Base-by-base conservation (phyloP, 2,329 filamentous ascomycete genomes). In the Aspergillus viridinutans region DNA sequence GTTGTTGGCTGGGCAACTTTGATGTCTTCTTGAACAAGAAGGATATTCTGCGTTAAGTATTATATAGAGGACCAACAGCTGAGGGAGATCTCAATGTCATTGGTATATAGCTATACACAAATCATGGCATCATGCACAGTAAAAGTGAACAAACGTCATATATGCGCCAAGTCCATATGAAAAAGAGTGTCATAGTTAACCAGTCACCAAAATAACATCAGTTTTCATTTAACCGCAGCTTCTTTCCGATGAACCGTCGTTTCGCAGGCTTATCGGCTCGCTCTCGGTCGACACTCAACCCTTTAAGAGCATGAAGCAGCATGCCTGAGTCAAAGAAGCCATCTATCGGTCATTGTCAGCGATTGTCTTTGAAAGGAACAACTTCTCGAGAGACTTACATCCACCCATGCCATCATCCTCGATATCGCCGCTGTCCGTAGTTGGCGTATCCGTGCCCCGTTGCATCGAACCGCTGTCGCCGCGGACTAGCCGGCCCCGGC, bases 241-340 rank as follows among this genome's bases (percentile, higher is more conserved):
- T 80, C 72, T 80, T 80, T 20, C 78, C 78, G 48, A 80, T 75
- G 54, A 78, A 72, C 53, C 71, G 69, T 56, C 72, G 71, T 53
- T 70, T 71, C 42, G 65, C 68, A 8, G 74, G 67, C 54, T 74
- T 74, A 20, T 78, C 72, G 40, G 59, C 61, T 56, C 72, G 71
- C 50, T 74, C 74, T 49, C 68, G 68, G 48, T 74, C 67, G 25
- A 67, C 68, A 47, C 60, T 61, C 32, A 73, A 60, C 2, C 87
- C 88, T 71, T 92, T 92, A 57, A 96, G 84, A 1, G 92, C 91
- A 72, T 95, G 90, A 25, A 94, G 81, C 4, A 97, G 83, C 91
- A 97, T 96, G 14, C 93, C 93, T 0, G 93, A 92, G 72, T 97
- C 93, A 76, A 97, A 97, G 80, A 97, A 97, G 32, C 93, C 93